Percentiles rank a stretch among this genome's conserved stretches.
These are phyloP conservation scores for Ceratobasidium sp. DNA, from an alignment of 1,284 basidiomycete genomes.

Conservation along the genomic window DNA sequence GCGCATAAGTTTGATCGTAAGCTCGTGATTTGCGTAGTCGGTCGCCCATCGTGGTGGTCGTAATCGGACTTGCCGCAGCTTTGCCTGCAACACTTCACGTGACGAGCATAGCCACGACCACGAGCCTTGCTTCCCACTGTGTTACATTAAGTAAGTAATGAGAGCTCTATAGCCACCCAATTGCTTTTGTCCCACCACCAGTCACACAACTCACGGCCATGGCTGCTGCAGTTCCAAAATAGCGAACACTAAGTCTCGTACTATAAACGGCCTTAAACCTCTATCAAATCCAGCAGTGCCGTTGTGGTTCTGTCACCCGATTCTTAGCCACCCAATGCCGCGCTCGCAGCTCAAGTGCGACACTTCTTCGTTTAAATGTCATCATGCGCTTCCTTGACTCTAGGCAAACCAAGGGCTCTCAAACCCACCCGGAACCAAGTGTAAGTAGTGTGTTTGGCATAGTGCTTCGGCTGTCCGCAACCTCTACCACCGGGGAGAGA, in stretches of 20 bases:
- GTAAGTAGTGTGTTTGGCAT: not conserved
- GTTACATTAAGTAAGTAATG: too few species aligned
- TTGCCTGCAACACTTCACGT: constrained; percentile 8
- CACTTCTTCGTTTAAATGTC: not conserved
- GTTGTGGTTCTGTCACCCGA: too few species aligned
- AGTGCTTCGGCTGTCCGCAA: not conserved
- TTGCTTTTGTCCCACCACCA: not conserved
- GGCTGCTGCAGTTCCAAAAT: too few species aligned
- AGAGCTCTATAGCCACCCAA: constrained; percentile 18
- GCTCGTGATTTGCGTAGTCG: constrained; percentile 27
- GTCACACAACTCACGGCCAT: too few species aligned
- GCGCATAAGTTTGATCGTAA: constrained; percentile 22
- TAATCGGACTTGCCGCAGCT: not conserved
- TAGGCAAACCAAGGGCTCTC: not conserved
- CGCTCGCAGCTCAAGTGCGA: not conserved
- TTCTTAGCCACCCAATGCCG: too few species aligned
- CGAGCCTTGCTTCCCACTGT: not conserved
- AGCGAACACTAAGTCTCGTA: too few species aligned
- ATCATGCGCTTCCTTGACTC: not conserved
- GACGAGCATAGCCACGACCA: constrained; percentile 13
- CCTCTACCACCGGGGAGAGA: too few species aligned
- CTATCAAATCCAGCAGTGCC: too few species aligned
- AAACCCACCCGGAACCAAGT: not conserved
- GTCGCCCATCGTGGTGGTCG: constrained; percentile 27
- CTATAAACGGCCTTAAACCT: too few species aligned